Evolutionary conservation across 208 protist species (phyloP).

Genomic region (Acanthamoeba divionensis): DNA sequence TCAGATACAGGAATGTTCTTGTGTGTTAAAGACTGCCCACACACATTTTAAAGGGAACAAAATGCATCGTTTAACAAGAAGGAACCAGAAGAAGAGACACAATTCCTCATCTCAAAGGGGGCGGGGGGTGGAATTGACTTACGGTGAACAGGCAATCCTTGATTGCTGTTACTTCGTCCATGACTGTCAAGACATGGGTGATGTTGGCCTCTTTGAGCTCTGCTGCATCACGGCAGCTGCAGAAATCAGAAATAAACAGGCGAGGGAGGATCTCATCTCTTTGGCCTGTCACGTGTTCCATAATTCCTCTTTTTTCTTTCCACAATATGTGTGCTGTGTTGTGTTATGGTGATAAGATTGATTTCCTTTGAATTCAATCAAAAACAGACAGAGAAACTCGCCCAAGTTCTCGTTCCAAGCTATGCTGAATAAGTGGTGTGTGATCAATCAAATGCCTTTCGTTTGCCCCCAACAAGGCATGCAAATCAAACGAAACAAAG

Average conservation of each 20-base stretch:
- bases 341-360: too few relatives aligned
- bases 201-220: neutral
- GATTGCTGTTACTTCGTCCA: neutral
- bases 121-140: neutral
- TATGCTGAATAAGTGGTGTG: too few relatives aligned
- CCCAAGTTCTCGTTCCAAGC: too few relatives aligned
- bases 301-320: too few relatives aligned
- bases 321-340: too few relatives aligned
- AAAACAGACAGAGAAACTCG: too few relatives aligned
- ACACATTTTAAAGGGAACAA: neutral
- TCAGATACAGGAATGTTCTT: neutral
- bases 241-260: neutral
- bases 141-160: neutral
- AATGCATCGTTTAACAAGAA: neutral
- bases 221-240: neutral
- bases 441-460: too few relatives aligned
- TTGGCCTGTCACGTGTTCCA: neutral
- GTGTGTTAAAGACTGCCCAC: neutral
- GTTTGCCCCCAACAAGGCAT: too few relatives aligned
- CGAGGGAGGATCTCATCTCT: neutral
- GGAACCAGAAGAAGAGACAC: neutral
- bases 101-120: neutral
- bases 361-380: too few relatives aligned
- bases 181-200: slow-evolving; percentile 19
- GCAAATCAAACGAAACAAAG: too few relatives aligned